Percentiles rank a stretch among this genome's conserved stretches.
Conservation (phyloP, 2,329 filamentous ascomycete genomes). For the Colletotrichum chrysophilum region DNA sequence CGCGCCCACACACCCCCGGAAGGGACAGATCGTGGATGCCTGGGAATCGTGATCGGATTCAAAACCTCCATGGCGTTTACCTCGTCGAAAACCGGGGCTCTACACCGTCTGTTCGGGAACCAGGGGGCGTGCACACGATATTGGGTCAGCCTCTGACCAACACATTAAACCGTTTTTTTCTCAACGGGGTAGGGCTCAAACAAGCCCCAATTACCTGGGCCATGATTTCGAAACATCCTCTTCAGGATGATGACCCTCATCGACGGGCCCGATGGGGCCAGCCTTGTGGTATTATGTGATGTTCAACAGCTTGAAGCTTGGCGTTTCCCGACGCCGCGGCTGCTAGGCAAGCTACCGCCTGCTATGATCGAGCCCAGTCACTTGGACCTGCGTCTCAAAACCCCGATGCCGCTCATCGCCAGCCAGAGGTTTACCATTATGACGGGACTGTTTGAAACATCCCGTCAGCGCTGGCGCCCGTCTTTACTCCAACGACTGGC, state of each 20-base stretch:
- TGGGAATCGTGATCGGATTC: background rate
- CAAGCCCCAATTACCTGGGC: background rate
- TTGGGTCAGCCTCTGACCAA: background rate
- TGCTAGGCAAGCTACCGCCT: background rate
- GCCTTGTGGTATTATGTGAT: background rate
- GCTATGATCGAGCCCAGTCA: background rate
- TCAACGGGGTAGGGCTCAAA: background rate
- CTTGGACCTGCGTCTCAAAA: background rate
- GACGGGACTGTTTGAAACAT: background rate
- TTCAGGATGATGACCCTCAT: background rate
- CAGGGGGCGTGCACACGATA: background rate
- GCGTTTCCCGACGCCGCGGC: background rate
- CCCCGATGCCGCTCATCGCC: background rate
- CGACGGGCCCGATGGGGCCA: background rate
- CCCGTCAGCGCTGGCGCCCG: background rate
- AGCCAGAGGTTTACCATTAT: background rate
- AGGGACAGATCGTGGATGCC: background rate
- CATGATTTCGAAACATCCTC: background rate
- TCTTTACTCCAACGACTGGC: background rate
- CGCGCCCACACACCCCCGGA: background rate
- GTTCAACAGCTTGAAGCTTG: background rate
- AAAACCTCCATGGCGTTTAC: constrained; percentile 11
- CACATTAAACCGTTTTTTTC: background rate
- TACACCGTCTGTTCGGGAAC: background rate
- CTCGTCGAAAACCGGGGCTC: background rate